Evolutionary conservation across 2,329 filamentous ascomycete genomes (phyloP).

Genomic region (Claviceps fusiformis): DNA sequence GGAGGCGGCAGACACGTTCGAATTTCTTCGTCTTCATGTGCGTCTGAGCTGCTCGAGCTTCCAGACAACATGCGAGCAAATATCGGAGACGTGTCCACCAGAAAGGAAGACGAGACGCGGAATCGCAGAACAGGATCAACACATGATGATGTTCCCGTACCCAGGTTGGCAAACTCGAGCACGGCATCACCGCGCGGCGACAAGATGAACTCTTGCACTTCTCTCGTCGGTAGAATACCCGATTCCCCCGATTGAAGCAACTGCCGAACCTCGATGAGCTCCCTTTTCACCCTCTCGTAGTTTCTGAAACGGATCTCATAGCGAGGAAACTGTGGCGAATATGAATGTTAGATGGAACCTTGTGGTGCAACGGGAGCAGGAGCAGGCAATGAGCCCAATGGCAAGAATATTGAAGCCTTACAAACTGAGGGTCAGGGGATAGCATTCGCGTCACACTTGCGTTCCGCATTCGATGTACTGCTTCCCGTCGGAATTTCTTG

Average conservation of each 20-base stretch:
- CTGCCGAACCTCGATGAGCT: conserved; percentile 25
- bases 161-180: conserved; percentile 36
- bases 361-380: too few relatives aligned
- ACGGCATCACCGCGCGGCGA: conserved; percentile 33
- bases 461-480: conserved; percentile 32
- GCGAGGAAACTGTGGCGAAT: conserved; percentile 22
- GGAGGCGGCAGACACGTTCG: conserved; percentile 21
- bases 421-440: conserved; percentile 30
- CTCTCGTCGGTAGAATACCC: conserved; percentile 24
- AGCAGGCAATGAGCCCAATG: neutral
- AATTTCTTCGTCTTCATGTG: conserved; percentile 25
- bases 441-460: conserved; percentile 28
- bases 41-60: conserved; percentile 14
- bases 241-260: conserved; percentile 28
- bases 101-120: conserved; percentile 35
- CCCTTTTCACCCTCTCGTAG: conserved; percentile 30
- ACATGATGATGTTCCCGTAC: conserved; percentile 15
- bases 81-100: conserved; percentile 37
- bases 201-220: conserved; percentile 29
- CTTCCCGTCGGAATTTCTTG: conserved; percentile 26
- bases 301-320: conserved; percentile 35
- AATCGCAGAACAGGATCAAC: conserved; percentile 31
- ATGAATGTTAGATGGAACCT: neutral
- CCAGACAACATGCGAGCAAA: conserved; percentile 34
- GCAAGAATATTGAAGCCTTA: conserved; percentile 10